Base-by-base conservation (phyloP, 176 grass and related monocot genomes). In the Raddia guianensis region DNA sequence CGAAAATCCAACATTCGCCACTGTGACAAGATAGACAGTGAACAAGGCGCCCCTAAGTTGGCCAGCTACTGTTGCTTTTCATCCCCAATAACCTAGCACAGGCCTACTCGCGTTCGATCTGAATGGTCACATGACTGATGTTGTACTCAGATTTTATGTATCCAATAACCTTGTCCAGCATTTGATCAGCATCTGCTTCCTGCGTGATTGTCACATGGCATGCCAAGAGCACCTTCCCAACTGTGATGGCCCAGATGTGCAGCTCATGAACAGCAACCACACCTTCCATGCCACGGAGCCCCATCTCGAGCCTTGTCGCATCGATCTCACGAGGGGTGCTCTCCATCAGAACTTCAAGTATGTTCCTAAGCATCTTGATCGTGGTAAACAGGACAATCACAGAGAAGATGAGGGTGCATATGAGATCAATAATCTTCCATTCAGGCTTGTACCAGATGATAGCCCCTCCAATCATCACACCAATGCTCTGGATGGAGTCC, bases 391-490 rank as follows among this genome's bases (percentile, higher is more conserved):
- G 69, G 0, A 99, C 97, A 68, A 99, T 70, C 6, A 99, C 86
- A 7, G 97, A 99, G 87, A 99, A 99, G 57, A 99, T 80, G 54
- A 96, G 83, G n/a, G 97, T 99, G 76, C 93, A 95, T 63, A 99
- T 93, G 49, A 99, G 89, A 91, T 99, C 97, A 42, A 99, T 91
- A 55, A 99, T 99, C 87, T 99, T 99, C 93, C 91, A 96, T 49
- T 99, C 93, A 0, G 97, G 97, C 73, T 99, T 99, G 85, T 99
- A 99, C 97, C 97, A 99, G 78, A 99, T 99, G 70, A 96, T 55
- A 76, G 82, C 97, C n/a, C 97, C 97, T 73, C 97, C 93, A 18
- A 96, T 85, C 97, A 99, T 99, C 6, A 99, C 97, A 4, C 97
- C 97, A 0, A 98, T 58, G 70, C 96, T 98, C 66, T 98, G 96